These are phyloP conservation scores for Meira nashicola DNA, from an alignment of 1,284 basidiomycete species.

Conservation along the genomic window DNA sequence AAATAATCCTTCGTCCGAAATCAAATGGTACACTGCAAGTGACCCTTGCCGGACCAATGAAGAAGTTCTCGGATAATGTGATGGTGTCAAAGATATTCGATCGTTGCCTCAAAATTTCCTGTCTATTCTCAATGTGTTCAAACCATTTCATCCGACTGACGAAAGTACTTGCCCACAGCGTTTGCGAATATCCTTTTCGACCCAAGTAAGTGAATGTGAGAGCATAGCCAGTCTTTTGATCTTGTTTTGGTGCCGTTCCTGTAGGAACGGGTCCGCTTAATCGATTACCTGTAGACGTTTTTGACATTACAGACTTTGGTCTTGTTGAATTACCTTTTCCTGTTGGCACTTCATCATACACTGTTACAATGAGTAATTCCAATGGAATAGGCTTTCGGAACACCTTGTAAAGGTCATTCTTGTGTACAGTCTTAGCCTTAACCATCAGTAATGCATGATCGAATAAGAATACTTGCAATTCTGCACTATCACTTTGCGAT, in stretches of 20 bases:
- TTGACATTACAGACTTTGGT: constrained; percentile 57
- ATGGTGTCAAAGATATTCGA: constrained; percentile 83
- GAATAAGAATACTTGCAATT: constrained; percentile 89
- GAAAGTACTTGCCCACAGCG: constrained; percentile 84
- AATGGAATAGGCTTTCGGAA: constrained; percentile 95
- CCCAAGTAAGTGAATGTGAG: constrained; percentile 92
- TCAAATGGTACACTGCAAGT: constrained; percentile 92
- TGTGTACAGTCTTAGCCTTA: constrained; percentile 78
- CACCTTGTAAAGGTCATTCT: constrained; percentile 87
- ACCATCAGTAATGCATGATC: constrained; percentile 95
- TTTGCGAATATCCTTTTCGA: constrained; percentile 84
- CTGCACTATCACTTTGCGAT: constrained; percentile 67
- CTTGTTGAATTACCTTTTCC: constrained; percentile 49
- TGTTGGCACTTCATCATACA: constrained; percentile 65
- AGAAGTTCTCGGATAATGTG: constrained; percentile 80
- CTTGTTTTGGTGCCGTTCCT: constrained; percentile 58
- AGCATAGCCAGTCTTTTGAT: constrained; percentile 80
- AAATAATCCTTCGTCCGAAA: constrained; percentile 80
- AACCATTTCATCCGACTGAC: constrained; percentile 89
- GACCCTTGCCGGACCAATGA: constrained; percentile 69
- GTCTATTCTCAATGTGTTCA: constrained; percentile 84
- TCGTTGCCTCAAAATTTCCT: constrained; percentile 74
- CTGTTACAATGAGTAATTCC: constrained; percentile 80
- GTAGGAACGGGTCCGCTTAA: constrained; percentile 50
- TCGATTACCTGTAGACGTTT: constrained; percentile 54